phyloP scores from a whole-genome alignment of 306 rosid species.

The Fragaria ananassa region DNA sequence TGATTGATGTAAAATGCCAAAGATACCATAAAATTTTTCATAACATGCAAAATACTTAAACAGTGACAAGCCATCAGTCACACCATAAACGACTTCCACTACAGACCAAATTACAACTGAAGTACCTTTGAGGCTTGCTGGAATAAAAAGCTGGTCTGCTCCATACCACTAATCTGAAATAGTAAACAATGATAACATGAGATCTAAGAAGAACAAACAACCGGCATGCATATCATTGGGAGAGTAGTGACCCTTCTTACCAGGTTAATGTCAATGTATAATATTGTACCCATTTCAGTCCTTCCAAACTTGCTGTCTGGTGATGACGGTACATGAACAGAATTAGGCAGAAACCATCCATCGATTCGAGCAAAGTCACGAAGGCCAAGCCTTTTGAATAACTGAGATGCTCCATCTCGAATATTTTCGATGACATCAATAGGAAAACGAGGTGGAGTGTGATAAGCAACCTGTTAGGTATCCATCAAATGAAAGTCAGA shows the following conservation, averaged over 20 bases:
- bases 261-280: slow-evolving; percentile 92
- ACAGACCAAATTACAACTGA: slow-evolving; percentile 17
- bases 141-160: slow-evolving; percentile 94
- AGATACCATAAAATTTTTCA: neutral
- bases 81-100: neutral
- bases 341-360: slow-evolving; percentile 90
- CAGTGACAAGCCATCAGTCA: neutral
- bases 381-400: slow-evolving; percentile 63
- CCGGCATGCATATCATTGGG: slow-evolving; percentile 17
- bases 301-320: slow-evolving; percentile 57
- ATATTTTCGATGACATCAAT: slow-evolving; percentile 67
- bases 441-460: slow-evolving; percentile 92
- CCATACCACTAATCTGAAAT: slow-evolving; percentile 94
- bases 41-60: neutral
- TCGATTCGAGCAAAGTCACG: slow-evolving; percentile 93
- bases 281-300: slow-evolving; percentile 61
- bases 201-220: slow-evolving; percentile 16
- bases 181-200: slow-evolving; percentile 21
- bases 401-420: slow-evolving; percentile 75
- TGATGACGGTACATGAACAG: slow-evolving; percentile 35
- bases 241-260: slow-evolving; percentile 41
- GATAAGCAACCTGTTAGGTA: slow-evolving; percentile 74
- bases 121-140: slow-evolving; percentile 97
- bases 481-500: slow-evolving; percentile 27
- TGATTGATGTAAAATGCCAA: neutral